These are phyloP conservation scores for Talaromyces pinophilus DNA, from an alignment of 2,329 filamentous ascomycete species.

Conservation along the genomic window DNA sequence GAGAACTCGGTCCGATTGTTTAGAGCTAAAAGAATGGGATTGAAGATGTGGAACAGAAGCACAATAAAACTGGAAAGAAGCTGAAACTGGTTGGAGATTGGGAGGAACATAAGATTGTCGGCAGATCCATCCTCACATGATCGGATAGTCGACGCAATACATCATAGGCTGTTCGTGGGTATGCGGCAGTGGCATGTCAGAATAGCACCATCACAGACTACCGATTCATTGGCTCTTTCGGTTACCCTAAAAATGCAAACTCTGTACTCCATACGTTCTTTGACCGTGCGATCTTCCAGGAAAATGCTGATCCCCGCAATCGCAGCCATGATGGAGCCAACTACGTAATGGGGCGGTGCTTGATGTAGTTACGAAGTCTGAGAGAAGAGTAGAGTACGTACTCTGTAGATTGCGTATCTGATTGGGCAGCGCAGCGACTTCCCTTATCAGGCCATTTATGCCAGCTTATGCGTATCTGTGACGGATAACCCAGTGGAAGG, in stretches of 20 bases:
- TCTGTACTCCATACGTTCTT: conserved; percentile 2
- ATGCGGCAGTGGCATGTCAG: neutral
- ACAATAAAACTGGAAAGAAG: too few species aligned
- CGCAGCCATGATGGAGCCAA: neutral
- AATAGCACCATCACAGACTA: neutral
- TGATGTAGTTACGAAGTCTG: neutral
- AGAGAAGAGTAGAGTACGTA: too few species aligned
- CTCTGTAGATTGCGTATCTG: neutral
- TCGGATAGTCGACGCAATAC: conserved; percentile 24
- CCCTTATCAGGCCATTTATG: neutral
- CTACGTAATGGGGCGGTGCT: neutral
- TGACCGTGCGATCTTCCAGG: neutral
- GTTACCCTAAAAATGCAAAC: neutral
- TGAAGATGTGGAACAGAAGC: neutral
- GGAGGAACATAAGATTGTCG: conserved; percentile 7
- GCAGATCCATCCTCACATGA: conserved; percentile 29
- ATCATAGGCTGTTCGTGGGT: conserved; percentile 2
- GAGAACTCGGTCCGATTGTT: neutral
- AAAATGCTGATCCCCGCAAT: conserved; percentile 1
- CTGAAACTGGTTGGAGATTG: neutral
- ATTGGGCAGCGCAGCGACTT: neutral
- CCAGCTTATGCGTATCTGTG: conserved; percentile 35
- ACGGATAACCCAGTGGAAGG: conserved; percentile 47
- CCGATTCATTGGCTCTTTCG: neutral
- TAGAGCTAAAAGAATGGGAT: neutral